Evolutionary conservation across 805 yeast species (phyloP), one percentile per base, ranked within the genome.

Genomic region (Hanseniaspora lachancei): DNA sequence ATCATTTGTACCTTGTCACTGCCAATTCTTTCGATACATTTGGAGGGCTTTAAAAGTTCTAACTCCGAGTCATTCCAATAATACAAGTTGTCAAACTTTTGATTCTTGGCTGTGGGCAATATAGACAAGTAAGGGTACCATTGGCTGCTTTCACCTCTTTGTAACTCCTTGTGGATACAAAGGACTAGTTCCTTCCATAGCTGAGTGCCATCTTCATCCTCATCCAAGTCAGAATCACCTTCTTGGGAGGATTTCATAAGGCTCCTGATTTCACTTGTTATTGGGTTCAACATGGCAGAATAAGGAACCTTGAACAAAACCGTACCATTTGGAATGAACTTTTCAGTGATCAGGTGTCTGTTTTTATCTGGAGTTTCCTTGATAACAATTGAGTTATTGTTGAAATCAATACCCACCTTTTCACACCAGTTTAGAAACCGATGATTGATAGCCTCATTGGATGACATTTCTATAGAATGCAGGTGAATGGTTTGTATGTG

Each of bases 161-260:
- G 70, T 51, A 75, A 64, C 62, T 86, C 95, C 62, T 80, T 82
- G 49, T 82, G 70, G 60, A 91, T 72, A 18, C 82, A 74, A 41
- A 87, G 64, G 44, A 89, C 82, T 58, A 93, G 70, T 0, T 84
- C 79, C 56, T 85, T 84, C 97, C 97, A 91, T 47, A 81, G 84
- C 50, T 75, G 76, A 50, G 64, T 49, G n/a, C 48, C 44, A 15
- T 34, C 24, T 5, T 39, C 23, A 32, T 80, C 70, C 36, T 42
- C 48, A 23, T 51, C 55, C 7, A 23, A 23, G 2, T 29, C 34
- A n/a, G 29, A 20, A 20, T 18, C 35, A 10, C 21, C 13, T 20
- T 3, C 8, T 15, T 35, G 20, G 4, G 18, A 6, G 10, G 5
- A 24, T 13, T 38, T 52, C 24, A 47, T 39, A 58, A 72, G 38